Percentiles rank a stretch among this genome's conserved stretches.
Evolutionary conservation across 2,329 filamentous ascomycete genomes (phyloP).

Genomic region (Xylariaceae sp.): DNA sequence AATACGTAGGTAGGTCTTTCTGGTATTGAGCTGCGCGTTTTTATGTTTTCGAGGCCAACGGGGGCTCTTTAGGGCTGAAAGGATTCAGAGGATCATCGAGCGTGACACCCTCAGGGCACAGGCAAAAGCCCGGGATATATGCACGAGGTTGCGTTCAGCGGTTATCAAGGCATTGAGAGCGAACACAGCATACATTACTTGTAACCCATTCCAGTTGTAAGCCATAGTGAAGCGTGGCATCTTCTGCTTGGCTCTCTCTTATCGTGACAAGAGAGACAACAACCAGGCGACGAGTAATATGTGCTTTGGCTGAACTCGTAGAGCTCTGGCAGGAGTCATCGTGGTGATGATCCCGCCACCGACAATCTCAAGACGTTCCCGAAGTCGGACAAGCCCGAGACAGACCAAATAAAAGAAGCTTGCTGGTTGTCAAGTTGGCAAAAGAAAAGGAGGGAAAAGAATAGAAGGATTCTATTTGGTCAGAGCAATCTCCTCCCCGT

Average conservation of each 20-base stretch:
- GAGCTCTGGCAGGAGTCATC: background rate
- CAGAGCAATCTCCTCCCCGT: too few species aligned
- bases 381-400: background rate
- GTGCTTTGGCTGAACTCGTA: background rate
- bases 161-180: background rate
- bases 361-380: background rate
- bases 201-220: background rate
- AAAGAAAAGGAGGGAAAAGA: background rate
- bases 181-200: background rate
- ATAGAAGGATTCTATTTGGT: background rate
- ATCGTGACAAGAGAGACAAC: background rate
- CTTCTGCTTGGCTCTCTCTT: background rate
- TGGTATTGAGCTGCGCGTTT: background rate
- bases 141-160: background rate
- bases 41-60: background rate
- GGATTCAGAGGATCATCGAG: background rate
- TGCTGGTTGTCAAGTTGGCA: background rate
- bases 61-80: conserved; percentile 1
- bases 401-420: background rate
- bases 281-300: background rate
- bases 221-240: background rate
- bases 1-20: background rate
- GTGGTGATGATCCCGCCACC: background rate
- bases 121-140: background rate
- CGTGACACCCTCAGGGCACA: background rate